Base-by-base conservation (phyloP, 768 basidiomycete genomes). In the Russula sp. region DNA sequence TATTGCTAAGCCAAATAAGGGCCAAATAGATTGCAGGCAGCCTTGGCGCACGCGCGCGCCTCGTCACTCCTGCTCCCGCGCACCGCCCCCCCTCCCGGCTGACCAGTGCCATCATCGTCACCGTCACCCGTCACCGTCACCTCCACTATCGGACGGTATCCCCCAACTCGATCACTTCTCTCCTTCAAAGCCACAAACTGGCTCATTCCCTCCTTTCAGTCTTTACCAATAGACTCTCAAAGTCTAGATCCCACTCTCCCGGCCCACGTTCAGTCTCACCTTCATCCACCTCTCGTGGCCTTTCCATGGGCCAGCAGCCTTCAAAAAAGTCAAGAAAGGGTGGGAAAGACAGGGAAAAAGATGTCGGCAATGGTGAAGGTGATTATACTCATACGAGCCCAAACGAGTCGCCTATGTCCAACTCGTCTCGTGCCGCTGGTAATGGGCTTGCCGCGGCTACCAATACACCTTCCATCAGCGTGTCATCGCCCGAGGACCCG, bases 131-230 rank as follows among this genome's bases (percentile, higher is more conserved):
- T 48, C 63, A 45, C 45, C 41, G 42, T 59, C 41, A 58, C 56
- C 39, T 32, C 2, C 45, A 43, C 55, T n/a, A 48, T 42, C 32
- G 36, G 56, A 53, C 61, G 41, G 48, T 54, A 16, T 36, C 52
- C 47, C 56, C 36, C 32, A 22, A 43, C 57, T 29, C 54, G 20
- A 43, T 34, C 61, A n/a, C 51, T 38, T 20, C 43, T 58, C 45
- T 38, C 48, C 58, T 48, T 42, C 58, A 64, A 29, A 45, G 59
- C 53, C 69, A 61, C 78, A 89, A 81, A 73, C 88, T 91, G 89
- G 89, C 89, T 76, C 88, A 88, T 50, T 86, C 88, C 70, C 80
- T 91, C 51, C 78, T 91, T 71, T 86, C 88, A 70, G 87, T 84
- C 46, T 81, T 91, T 65, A 80, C 87, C 64, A 84, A 84, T 64